phyloP scores from a whole-genome alignment of 148 eudicot genomes.

The Silene uniflora region DNA sequence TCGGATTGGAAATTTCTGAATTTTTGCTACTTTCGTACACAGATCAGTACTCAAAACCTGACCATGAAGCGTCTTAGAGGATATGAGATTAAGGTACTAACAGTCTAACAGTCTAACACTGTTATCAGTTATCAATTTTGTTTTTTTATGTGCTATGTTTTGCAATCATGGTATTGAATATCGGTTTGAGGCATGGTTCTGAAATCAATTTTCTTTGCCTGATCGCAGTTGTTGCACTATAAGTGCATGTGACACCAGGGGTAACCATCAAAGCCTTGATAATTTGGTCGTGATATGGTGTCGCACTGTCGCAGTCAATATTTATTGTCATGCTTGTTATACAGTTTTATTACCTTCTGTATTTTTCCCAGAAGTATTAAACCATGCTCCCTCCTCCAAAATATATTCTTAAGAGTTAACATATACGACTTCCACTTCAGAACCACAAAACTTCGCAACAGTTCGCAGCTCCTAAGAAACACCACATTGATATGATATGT shows the following conservation, averaged over 20 bases:
- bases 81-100: conserved; percentile 74
- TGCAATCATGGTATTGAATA: background rate
- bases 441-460: background rate
- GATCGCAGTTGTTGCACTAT: background rate
- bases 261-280: background rate
- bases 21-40: conserved; percentile 37
- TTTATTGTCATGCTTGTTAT: background rate
- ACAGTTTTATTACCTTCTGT: background rate
- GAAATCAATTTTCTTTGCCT: background rate
- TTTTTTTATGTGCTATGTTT: background rate
- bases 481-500: no score
- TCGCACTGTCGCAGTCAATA: background rate
- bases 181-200: background rate
- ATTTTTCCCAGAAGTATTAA: no score
- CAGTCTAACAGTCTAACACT: background rate
- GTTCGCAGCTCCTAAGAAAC: no score
- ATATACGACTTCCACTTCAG: background rate
- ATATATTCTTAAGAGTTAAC: background rate
- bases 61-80: conserved; percentile 92
- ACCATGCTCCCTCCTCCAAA: background rate
- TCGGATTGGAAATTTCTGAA: conserved; percentile 4
- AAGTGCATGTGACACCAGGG: background rate
- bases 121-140: background rate
- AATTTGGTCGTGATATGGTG: background rate
- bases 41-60: conserved; percentile 85